Conservation (phyloP, 108 stramenopile genomes). For the Cylindrotheca fusiformis region DNA sequence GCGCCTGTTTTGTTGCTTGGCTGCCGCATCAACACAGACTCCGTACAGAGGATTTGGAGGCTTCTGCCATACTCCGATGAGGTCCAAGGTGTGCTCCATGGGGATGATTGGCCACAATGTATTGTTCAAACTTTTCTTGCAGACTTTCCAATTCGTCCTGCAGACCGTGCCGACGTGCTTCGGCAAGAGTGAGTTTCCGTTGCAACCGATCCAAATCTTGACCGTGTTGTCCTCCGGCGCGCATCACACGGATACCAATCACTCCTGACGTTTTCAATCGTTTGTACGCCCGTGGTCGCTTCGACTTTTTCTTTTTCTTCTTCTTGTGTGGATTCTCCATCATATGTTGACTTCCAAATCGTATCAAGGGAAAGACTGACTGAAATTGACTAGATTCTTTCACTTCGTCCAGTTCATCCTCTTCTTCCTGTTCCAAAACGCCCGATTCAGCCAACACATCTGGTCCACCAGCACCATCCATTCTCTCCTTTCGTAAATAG, state of each 20-base stretch:
- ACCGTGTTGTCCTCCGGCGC: neutral
- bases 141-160: slow-evolving; percentile 17
- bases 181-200: slow-evolving; percentile 15
- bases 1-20: no score
- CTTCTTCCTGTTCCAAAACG: neutral
- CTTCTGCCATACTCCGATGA: neutral
- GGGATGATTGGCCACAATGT: slow-evolving; percentile 8
- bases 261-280: slow-evolving; percentile 1
- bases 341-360: neutral
- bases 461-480: neutral
- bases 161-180: slow-evolving; percentile 9
- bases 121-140: slow-evolving; percentile 34
- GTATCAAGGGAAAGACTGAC: neutral
- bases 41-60: neutral
- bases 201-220: slow-evolving; percentile 22
- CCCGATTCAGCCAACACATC: neutral
- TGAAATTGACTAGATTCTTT: neutral
- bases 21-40: neutral
- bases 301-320: slow-evolving; percentile 6
- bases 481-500: slow-evolving; percentile 7
- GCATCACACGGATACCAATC: slow-evolving; percentile 29
- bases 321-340: slow-evolving; percentile 3
- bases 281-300: neutral
- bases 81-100: neutral
- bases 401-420: neutral